Conservation (phyloP, 2,329 filamentous ascomycete genomes). For the Scortechinia acanthostroma region DNA sequence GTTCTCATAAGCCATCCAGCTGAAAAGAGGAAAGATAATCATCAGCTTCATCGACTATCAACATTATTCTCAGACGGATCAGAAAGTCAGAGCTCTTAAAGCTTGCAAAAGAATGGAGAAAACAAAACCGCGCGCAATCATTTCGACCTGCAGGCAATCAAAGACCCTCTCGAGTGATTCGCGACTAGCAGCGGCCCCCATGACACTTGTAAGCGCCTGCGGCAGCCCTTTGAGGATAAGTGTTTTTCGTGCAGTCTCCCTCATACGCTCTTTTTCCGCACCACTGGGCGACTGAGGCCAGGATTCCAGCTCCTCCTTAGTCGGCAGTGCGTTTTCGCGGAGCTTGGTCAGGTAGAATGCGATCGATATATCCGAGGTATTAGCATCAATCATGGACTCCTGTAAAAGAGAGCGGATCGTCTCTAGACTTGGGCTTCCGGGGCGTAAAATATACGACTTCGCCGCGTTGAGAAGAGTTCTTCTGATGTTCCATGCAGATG, state of each 20-base stretch:
- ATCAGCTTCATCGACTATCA: no score
- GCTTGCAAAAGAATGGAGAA: background rate
- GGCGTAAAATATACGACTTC: background rate
- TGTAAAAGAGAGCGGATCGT: background rate
- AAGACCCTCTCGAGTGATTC: background rate
- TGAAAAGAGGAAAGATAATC: background rate
- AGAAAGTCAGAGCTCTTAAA: background rate
- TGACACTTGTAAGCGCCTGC: conserved; percentile 1
- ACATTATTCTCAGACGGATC: background rate
- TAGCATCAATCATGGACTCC: background rate
- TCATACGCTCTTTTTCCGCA: background rate
- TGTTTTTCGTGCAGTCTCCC: background rate
- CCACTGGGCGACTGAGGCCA: background rate
- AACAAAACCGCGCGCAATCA: background rate
- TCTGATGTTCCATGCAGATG: background rate
- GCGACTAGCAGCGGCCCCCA: background rate
- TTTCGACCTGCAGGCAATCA: background rate
- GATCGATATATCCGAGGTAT: background rate
- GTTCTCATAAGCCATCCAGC: no score
- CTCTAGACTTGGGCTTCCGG: background rate
- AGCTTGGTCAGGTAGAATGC: background rate
- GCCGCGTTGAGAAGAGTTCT: background rate
- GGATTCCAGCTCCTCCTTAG: background rate
- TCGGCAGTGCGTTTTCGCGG: background rate
- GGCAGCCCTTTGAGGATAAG: background rate